Evolutionary conservation across 176 grass and related monocot genomes (phyloP).

Genomic region (Zea luxurians): DNA sequence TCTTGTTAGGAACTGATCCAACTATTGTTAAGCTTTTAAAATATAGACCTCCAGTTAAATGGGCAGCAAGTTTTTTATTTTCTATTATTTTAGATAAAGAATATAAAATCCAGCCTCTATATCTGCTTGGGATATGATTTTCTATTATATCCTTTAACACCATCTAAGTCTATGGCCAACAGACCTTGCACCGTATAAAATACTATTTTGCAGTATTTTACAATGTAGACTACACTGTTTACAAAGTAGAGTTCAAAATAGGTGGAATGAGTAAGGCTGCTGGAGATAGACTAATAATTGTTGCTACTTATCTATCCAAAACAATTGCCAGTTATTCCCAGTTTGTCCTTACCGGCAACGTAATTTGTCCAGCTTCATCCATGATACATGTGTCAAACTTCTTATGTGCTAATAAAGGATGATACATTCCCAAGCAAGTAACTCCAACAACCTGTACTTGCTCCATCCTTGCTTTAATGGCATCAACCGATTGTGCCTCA

Average conservation of each 20-base stretch:
- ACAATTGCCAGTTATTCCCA: slow-evolving; percentile 21
- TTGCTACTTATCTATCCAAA: not conserved
- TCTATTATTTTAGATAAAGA: not conserved
- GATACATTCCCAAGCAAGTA: slow-evolving; percentile 92
- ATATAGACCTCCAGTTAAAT: slow-evolving; percentile 2
- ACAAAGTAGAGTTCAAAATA: no score
- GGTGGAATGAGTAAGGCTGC: no score
- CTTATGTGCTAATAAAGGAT: slow-evolving; percentile 83
- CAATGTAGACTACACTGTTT: no score
- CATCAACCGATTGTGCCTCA: slow-evolving; percentile 64
- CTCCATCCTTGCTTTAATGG: slow-evolving; percentile 85
- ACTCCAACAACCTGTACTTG: slow-evolving; percentile 86
- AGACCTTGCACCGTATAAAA: no score
- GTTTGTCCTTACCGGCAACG: slow-evolving; percentile 67
- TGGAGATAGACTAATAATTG: not conserved
- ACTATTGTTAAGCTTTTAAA: slow-evolving; percentile 9
- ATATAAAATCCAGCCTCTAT: no score
- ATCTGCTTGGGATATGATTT: not conserved
- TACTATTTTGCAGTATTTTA: no score
- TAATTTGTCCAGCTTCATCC: slow-evolving; percentile 99
- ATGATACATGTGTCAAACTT: slow-evolving; percentile 98
- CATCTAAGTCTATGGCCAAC: not conserved
- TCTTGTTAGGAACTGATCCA: slow-evolving; percentile 3
- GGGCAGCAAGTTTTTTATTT: not conserved
- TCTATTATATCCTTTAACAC: slow-evolving; percentile 1